A percentile compares a stretch with the other conserved stretches of the same genome.
phyloP scores from a whole-genome alignment of 2,329 filamentous ascomycete genomes.

The Aspergillus sp. region DNA sequence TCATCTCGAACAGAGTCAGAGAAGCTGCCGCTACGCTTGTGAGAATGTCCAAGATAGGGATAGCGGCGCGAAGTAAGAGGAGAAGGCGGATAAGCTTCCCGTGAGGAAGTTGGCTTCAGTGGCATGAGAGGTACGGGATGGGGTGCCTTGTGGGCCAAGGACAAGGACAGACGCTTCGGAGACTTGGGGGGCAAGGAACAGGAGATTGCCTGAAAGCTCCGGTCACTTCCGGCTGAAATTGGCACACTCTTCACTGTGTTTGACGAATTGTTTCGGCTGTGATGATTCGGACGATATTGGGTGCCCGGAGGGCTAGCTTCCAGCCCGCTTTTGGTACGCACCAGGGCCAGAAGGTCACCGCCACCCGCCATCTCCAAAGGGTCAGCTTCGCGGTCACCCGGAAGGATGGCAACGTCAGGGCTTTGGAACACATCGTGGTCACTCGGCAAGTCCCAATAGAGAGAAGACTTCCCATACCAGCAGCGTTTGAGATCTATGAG shows the following conservation, averaged over 20 bases:
- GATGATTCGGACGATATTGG: constrained; percentile 23
- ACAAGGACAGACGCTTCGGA: constrained; percentile 41
- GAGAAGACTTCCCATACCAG: constrained; percentile 85
- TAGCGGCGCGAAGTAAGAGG: constrained; percentile 43
- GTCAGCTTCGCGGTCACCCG: constrained; percentile 69
- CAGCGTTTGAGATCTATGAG: constrained; percentile 94
- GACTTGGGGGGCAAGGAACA: constrained; percentile 60
- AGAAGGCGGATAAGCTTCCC: constrained; percentile 32
- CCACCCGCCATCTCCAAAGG: constrained; percentile 33
- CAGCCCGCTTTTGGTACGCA: constrained; percentile 19
- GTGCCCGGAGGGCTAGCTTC: neutral
- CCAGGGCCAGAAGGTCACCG: constrained; percentile 22
- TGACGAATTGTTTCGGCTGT: constrained; percentile 40
- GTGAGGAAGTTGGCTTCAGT: constrained; percentile 31
- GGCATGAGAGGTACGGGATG: constrained; percentile 46
- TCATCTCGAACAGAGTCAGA: constrained; percentile 79
- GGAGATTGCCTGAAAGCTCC: constrained; percentile 60
- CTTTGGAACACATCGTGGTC: constrained; percentile 61
- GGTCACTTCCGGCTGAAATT: constrained; percentile 45
- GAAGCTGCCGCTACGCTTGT: constrained; percentile 85
- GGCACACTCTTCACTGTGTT: constrained; percentile 40
- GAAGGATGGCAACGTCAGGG: constrained; percentile 68
- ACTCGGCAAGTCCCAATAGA: constrained; percentile 82
- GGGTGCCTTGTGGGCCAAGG: constrained; percentile 38
- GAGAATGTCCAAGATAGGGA: constrained; percentile 56